These are phyloP conservation scores for Alternaria arborescens DNA, from an alignment of 2,329 filamentous ascomycete species.

Conservation along the genomic window DNA sequence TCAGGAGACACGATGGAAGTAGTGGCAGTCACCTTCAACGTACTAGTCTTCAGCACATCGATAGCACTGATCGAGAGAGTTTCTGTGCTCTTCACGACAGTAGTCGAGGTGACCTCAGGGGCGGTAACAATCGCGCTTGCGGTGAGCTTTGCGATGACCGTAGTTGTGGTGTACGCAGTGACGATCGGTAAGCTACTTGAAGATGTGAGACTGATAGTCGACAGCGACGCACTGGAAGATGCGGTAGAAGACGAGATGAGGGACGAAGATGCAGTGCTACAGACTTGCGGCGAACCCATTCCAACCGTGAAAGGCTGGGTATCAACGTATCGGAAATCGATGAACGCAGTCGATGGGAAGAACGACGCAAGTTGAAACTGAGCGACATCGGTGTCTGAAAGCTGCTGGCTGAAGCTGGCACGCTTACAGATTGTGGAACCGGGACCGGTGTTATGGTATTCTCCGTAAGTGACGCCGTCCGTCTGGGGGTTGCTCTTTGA, in stretches of 20 bases:
- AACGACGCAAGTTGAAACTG: slow-evolving; percentile 54
- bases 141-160: slow-evolving; percentile 29
- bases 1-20: slow-evolving; percentile 38
- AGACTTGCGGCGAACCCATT: slow-evolving; percentile 40
- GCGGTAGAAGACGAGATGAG: slow-evolving; percentile 9
- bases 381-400: slow-evolving; percentile 47
- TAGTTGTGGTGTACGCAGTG: slow-evolving; percentile 28
- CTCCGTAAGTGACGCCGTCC: slow-evolving; percentile 32
- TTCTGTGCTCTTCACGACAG: slow-evolving; percentile 23
- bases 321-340: slow-evolving; percentile 53
- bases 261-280: slow-evolving; percentile 29
- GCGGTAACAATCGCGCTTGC: slow-evolving; percentile 24
- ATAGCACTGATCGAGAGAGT: slow-evolving; percentile 23
- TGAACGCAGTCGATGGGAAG: slow-evolving; percentile 53
- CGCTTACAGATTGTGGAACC: slow-evolving; percentile 43
- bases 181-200: slow-evolving; percentile 18
- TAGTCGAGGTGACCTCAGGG: slow-evolving; percentile 34
- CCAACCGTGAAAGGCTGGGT: slow-evolving; percentile 50
- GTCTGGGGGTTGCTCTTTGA: slow-evolving; percentile 30
- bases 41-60: slow-evolving; percentile 21
- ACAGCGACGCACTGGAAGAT: neutral
- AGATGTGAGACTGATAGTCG: neutral
- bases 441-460: slow-evolving; percentile 52
- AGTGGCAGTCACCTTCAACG: slow-evolving; percentile 33
- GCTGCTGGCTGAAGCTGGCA: slow-evolving; percentile 50